Evolutionary conservation across 371 early-diverging fungal species (phyloP).

Genomic region (Apophysomyces elegans): DNA sequence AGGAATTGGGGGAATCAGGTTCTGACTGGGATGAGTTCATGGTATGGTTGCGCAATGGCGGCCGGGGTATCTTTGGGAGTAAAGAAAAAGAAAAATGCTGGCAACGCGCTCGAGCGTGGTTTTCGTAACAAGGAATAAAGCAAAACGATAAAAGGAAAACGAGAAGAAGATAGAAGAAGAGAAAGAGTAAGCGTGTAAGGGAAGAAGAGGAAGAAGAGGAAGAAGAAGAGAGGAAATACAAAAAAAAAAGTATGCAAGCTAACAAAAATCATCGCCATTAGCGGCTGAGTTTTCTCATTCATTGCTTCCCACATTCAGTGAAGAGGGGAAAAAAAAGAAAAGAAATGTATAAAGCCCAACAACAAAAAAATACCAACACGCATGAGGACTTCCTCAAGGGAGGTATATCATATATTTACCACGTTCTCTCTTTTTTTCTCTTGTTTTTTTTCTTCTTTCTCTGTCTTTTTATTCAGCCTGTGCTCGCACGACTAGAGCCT

Average conservation of each 20-base stretch:
- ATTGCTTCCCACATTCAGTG: no score
- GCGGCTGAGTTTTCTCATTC: no score
- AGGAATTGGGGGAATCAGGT: neutral
- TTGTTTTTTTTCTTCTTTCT: neutral
- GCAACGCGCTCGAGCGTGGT: neutral
- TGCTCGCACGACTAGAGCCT: neutral
- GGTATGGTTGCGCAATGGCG: conserved; percentile 6
- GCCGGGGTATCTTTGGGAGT: conserved; percentile 1
- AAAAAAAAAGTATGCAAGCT: neutral
- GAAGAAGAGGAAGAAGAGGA: no score
- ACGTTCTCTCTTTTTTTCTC: neutral
- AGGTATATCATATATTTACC: no score
- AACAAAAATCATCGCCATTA: neutral
- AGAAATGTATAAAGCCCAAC: no score
- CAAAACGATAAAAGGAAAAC: neutral
- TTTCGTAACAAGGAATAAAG: conserved; percentile 1
- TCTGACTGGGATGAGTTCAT: conserved; percentile 7
- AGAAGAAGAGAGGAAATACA: neutral
- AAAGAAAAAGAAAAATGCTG: neutral
- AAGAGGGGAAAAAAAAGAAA: no score
- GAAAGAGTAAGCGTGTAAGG: neutral
- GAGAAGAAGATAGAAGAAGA: neutral
- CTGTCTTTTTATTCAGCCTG: neutral
- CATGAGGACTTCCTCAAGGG: no score
- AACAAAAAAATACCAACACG: no score